These are phyloP conservation scores for Pyricularia pennisetigena DNA, from an alignment of 2,329 filamentous ascomycete species.

Conservation along the genomic window DNA sequence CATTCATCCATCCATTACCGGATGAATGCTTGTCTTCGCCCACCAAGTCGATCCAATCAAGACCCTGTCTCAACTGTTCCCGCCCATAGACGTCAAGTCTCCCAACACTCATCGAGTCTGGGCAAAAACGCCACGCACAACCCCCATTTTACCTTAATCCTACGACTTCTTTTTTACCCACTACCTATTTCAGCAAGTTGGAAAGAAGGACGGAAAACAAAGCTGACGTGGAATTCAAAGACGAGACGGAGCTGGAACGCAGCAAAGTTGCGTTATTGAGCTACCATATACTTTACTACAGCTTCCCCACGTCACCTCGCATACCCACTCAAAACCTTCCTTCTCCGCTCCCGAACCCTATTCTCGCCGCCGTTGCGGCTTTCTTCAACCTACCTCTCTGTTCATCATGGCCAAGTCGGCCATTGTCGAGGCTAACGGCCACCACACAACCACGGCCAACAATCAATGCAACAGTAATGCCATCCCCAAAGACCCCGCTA, in stretches of 20 bases:
- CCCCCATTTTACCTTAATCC: not conserved
- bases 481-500: slow-evolving; percentile 1
- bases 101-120: not conserved
- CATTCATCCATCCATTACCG: not conserved
- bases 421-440: slow-evolving; percentile 5
- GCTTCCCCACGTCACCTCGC: not conserved
- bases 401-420: slow-evolving; percentile 6
- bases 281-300: not conserved
- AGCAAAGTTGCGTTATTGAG: not conserved
- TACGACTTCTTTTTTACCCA: not conserved
- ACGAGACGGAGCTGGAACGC: not conserved
- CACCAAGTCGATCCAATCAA: not conserved
- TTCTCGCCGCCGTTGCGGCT: not conserved
- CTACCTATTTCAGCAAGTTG: too few species aligned
- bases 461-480: slow-evolving; percentile 13
- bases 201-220: not conserved
- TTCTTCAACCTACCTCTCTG: not conserved
- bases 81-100: not conserved
- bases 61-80: not conserved
- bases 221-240: not conserved
- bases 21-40: not conserved
- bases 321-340: not conserved
- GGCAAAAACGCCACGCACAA: not conserved
- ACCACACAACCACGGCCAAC: slow-evolving; percentile 4
- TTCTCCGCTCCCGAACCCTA: not conserved